Conservation (phyloP, 176 grass and related monocot species). For the Ensete glaucum region DNA sequence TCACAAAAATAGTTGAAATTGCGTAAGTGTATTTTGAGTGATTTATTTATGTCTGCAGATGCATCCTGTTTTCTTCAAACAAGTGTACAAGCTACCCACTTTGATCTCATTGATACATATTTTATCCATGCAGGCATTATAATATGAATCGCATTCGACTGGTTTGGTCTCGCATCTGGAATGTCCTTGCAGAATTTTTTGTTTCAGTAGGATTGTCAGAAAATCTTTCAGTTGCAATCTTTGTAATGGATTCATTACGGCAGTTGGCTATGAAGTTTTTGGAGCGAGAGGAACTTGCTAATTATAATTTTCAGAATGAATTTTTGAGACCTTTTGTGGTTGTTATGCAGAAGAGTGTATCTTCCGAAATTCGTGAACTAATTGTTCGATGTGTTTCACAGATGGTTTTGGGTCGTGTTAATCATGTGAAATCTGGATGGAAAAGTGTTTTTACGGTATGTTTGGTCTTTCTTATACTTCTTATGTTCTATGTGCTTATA, state of each 20-base stretch:
- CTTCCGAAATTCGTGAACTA: conserved; percentile 78
- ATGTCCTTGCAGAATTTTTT: conserved; percentile 84
- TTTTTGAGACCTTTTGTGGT: conserved; percentile 86
- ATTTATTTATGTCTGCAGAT: conserved; percentile 14
- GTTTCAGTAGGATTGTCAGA: conserved; percentile 88
- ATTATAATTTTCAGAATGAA: conserved; percentile 98
- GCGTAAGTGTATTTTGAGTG: conserved; percentile 53
- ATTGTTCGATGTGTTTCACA: conserved; percentile 96
- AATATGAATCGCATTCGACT: conserved; percentile 85
- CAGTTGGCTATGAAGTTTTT: conserved; percentile 97
- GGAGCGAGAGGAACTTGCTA: conserved; percentile 89
- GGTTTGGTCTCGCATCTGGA: conserved; percentile 98
- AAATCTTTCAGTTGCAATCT: conserved; percentile 94
- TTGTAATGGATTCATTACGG: conserved; percentile 94
- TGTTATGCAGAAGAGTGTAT: conserved; percentile 81
- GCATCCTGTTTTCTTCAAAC: conserved; percentile 26
- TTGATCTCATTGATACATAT: conserved; percentile 24
- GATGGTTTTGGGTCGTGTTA: conserved; percentile 89
- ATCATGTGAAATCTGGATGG: conserved; percentile 96
- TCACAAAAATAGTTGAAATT: conserved; percentile 98
- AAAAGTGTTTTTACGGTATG: conserved; percentile 90
- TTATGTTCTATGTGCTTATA: conserved; percentile 3
- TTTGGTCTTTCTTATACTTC: conserved; percentile 11
- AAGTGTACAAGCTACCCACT: conserved; percentile 3
- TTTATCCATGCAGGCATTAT: conserved; percentile 72